Base-by-base conservation (phyloP, 225 moss, liverwort and hornwort species). In the Asterella californica region DNA sequence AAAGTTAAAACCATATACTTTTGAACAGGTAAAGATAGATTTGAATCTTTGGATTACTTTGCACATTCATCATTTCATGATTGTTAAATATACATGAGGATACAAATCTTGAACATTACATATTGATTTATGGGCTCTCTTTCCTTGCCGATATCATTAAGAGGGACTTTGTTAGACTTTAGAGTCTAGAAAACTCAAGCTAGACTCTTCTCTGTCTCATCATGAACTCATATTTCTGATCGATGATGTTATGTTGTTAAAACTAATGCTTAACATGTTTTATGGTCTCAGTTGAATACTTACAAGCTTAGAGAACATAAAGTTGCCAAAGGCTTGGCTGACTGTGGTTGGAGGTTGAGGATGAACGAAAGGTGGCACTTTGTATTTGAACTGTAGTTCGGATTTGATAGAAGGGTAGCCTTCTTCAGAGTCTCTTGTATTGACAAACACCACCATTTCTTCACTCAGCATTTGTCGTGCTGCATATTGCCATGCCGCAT, bases 231-330 rank as follows among this genome's bases (percentile, higher is more conserved):
- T 21, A 61, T 19, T 21, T 61, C n/a, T 61, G 10, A 10, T 61
- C 2, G 4, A n/a, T 9, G n/a, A 3, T 61, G 4, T 61, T 19
- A 10, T 10, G 60, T n/a, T 61, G 3, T 21, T 57, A 12, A 57
- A 10, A 61, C 9, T 61, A 19, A 21, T 6, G 36, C 67, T 27
- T 27, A 15, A 3, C 15, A 53, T 10, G 0, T 50, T n/a, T 49
- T 49, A 33, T 32, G 24, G 24, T 57, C 57, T 57, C 57, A 57
- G 18, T 57, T 57, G 21, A 19, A 21, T n/a, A 76, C 88, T 85
- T 74, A 91, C 96, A 75, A 96, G 91, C 77, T 96, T 96, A 17
- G 96, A 94, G 48, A 80, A 94, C 96, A 94, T 96, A 85, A 94
- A 94, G 79, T 96, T 96, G 78, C 91, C 91, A 72, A 89, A 91